These are phyloP conservation scores for Cyberlindnera bimundalis DNA, from an alignment of 805 yeast species.

Conservation along the genomic window DNA sequence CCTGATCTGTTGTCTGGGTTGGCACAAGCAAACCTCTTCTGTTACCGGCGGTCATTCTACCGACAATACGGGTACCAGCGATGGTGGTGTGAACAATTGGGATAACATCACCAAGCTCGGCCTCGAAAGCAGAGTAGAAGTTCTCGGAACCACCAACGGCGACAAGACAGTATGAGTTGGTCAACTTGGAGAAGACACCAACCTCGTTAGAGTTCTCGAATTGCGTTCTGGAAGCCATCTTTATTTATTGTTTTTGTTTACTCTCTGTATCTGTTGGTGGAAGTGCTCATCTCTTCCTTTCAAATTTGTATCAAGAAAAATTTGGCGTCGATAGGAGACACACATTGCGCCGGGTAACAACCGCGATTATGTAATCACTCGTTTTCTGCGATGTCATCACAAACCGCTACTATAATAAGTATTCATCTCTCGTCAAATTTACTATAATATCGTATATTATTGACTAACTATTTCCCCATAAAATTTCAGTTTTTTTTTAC, in stretches of 20 bases:
- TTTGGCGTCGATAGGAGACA: conserved; percentile 6
- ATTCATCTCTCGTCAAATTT: too few relatives aligned
- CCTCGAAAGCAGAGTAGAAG: conserved; percentile 92
- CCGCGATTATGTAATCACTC: neutral
- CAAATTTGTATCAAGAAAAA: conserved; percentile 1
- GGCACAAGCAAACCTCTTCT: conserved; percentile 97
- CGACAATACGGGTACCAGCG: conserved; percentile 96
- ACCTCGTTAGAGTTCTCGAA: conserved; percentile 87
- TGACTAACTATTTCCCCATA: too few relatives aligned
- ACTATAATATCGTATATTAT: too few relatives aligned
- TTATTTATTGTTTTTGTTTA: conserved; percentile 1
- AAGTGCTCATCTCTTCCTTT: neutral
- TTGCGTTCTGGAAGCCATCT: conserved; percentile 69
- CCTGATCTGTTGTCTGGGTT: conserved; percentile 97
- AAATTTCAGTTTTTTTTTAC: too few relatives aligned
- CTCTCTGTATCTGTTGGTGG: too few relatives aligned
- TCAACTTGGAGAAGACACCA: conserved; percentile 91
- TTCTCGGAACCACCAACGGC: conserved; percentile 95
- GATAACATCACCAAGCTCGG: conserved; percentile 92
- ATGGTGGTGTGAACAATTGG: conserved; percentile 97
- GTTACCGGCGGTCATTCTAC: conserved; percentile 98
- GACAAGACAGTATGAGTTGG: conserved; percentile 93
- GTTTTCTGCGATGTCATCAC: too few relatives aligned
- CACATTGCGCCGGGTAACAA: conserved; percentile 1
- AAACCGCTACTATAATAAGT: too few relatives aligned